Base-by-base conservation (phyloP, 371 early-diverging fungal species). In the Dinochytrium kinnereticum region DNA sequence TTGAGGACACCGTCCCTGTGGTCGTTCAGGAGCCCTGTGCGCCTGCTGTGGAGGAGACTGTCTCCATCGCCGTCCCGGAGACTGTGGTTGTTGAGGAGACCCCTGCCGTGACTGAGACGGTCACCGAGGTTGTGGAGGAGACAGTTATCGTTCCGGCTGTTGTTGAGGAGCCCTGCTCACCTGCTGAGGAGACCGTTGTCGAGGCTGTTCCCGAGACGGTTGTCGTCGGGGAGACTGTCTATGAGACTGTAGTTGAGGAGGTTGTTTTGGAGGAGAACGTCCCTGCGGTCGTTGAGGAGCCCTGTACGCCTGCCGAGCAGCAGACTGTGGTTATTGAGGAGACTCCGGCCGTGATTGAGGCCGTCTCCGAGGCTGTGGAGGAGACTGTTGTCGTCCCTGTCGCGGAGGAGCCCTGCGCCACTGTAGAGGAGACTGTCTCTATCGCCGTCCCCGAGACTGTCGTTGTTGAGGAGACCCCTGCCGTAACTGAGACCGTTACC, bases 341-440 rank as follows among this genome's bases (percentile, higher is more conserved):
- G n/a, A n/a, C n/a, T n/a, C n/a, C n/a, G 49, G 49, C 13, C 13
- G 49, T 49, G 49, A n/a, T 55, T 55, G 57, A 55, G 57, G 57
- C 10, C 5, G 24, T 24, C 57, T 10, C 26, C 30, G 57, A 55
- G 57, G 24, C 57, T 30, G 24, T 24, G 5, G 57, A 55, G 57
- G 57, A 55, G 57, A 24, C 24, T 19, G 57, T 26, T 19, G 57
- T 24, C 57, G 57, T 55, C 7, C 26, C 21, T 17, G 57, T 26
- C 26, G 57, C 5, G 57, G 49, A 49, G 49, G 49, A 49, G 49
- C 15, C 13, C 49, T 13, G 49, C 49, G 57, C 21, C 26, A 30
- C 57, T 26, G 21, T 26, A 10, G 57, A 30, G 26, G 57, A 55
- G 57, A 55, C 57, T 26, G 57, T 55, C 24, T 10, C 10, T 10